These are phyloP conservation scores for Vitis labrusca DNA, from an alignment of 164 flowering plant genomes.

Conservation along the genomic window DNA sequence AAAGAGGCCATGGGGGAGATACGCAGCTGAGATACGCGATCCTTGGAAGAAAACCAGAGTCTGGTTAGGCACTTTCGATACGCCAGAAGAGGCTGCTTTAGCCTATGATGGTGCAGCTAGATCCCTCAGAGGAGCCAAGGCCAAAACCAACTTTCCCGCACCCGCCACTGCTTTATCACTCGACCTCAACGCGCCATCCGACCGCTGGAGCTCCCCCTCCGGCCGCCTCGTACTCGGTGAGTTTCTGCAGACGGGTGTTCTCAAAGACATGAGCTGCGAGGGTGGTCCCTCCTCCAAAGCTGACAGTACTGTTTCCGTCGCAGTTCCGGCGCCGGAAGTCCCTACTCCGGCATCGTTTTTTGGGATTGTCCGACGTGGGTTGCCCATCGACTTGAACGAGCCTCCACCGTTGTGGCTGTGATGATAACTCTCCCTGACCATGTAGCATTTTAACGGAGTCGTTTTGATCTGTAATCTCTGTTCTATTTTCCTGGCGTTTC, in stretches of 20 bases:
- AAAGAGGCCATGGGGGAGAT: constrained; percentile 94
- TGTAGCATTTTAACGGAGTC: constrained; percentile 12
- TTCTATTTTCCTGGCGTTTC: neutral
- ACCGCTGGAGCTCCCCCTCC: constrained; percentile 7
- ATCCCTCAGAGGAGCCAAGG: constrained; percentile 70
- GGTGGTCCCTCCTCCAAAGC: neutral
- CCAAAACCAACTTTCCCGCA: constrained; percentile 73
- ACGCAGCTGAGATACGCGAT: constrained; percentile 89
- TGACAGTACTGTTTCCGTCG: neutral
- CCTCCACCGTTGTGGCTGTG: constrained; percentile 66
- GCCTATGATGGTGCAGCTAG: constrained; percentile 88
- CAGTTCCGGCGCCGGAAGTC: neutral
- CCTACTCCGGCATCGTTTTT: constrained; percentile 20
- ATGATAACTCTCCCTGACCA: neutral
- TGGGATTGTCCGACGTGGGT: constrained; percentile 52
- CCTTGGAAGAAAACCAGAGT: constrained; percentile 85
- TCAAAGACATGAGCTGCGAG: constrained; percentile 12
- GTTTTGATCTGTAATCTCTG: neutral
- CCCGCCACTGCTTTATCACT: constrained; percentile 23
- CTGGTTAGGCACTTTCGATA: constrained; percentile 89
- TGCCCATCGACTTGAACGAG: constrained; percentile 69
- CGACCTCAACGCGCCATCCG: constrained; percentile 33
- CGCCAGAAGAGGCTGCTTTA: constrained; percentile 80
- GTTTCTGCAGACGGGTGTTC: constrained; percentile 30
- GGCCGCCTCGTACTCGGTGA: constrained; percentile 25